A percentile compares a stretch with the other conserved stretches of the same genome.
These are phyloP conservation scores for Heritiera littoralis DNA, from an alignment of 345 rosid species.

Conservation along the genomic window DNA sequence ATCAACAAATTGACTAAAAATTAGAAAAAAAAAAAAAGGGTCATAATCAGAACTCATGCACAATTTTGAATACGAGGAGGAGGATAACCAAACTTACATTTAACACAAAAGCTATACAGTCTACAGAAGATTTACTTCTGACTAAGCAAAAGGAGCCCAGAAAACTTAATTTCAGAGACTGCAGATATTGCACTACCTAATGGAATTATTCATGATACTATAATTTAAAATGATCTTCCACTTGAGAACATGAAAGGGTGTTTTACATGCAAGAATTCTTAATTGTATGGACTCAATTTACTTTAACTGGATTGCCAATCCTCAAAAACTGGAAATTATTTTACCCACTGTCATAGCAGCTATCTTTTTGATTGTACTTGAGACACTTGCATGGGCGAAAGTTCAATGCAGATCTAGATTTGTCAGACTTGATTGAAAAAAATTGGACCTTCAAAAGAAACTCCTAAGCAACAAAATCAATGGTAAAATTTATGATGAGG, in stretches of 20 bases:
- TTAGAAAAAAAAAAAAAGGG: too few relatives aligned
- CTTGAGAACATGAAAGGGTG: background rate
- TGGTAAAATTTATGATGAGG: conserved; percentile 8
- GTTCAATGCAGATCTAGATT: conserved; percentile 18
- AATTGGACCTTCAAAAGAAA: conserved; percentile 17
- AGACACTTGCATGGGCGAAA: conserved; percentile 24
- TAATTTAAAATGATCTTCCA: conserved; percentile 22
- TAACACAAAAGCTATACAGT: background rate
- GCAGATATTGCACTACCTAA: background rate
- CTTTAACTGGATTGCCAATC: conserved; percentile 1
- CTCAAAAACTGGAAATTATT: conserved; percentile 17
- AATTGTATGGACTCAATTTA: conserved; percentile 3
- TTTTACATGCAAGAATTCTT: conserved; percentile 6
- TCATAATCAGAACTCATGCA: background rate
- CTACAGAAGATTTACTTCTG: background rate
- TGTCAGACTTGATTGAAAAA: conserved; percentile 19
- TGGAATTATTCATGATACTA: conserved; percentile 11
- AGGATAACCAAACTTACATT: background rate
- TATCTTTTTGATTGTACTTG: conserved; percentile 30
- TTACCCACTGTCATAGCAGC: conserved; percentile 26
- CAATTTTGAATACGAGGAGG: background rate
- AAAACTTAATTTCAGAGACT: background rate
- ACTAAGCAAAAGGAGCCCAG: background rate
- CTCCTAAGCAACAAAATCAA: conserved; percentile 11
- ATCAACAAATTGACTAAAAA: background rate